These are phyloP conservation scores for Triglochin maritima DNA, from an alignment of 106 monocot species.

Conservation along the genomic window DNA sequence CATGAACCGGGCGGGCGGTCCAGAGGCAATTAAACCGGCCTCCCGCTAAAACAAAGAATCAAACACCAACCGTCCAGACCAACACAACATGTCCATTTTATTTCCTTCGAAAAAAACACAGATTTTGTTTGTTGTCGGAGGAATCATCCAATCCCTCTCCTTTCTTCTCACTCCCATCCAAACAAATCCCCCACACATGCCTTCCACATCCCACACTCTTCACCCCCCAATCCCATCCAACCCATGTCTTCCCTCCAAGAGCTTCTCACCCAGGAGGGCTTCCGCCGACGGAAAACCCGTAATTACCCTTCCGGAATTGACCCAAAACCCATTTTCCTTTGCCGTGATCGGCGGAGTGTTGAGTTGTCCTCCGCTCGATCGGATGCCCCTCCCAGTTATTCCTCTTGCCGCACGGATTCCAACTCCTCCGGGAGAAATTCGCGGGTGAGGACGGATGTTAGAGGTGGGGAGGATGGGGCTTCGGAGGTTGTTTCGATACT, in stretches of 20 bases:
- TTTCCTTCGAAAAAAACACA: too few species aligned
- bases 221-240: background rate
- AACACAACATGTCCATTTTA: too few species aligned
- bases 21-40: too few species aligned
- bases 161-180: too few species aligned
- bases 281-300: conserved; percentile 6
- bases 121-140: too few species aligned
- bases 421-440: conserved; percentile 4
- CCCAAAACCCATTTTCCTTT: conserved; percentile 1
- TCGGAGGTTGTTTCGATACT: conserved; percentile 31
- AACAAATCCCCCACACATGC: too few species aligned
- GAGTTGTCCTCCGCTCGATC: background rate
- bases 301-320: background rate
- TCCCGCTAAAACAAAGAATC: too few species aligned
- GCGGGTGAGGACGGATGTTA: conserved; percentile 2
- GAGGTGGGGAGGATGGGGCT: conserved; percentile 6
- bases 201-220: background rate
- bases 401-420: conserved; percentile 7
- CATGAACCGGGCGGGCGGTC: too few species aligned
- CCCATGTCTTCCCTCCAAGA: conserved; percentile 25
- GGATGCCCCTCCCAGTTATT: background rate
- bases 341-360: conserved; percentile 19
- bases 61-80: too few species aligned
- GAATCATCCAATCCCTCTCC: too few species aligned
- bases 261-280: conserved; percentile 23